Evolutionary conservation across 768 basidiomycete genomes (phyloP), one percentile per base, ranked within the genome.

Genomic region (Tricholoma sp.): DNA sequence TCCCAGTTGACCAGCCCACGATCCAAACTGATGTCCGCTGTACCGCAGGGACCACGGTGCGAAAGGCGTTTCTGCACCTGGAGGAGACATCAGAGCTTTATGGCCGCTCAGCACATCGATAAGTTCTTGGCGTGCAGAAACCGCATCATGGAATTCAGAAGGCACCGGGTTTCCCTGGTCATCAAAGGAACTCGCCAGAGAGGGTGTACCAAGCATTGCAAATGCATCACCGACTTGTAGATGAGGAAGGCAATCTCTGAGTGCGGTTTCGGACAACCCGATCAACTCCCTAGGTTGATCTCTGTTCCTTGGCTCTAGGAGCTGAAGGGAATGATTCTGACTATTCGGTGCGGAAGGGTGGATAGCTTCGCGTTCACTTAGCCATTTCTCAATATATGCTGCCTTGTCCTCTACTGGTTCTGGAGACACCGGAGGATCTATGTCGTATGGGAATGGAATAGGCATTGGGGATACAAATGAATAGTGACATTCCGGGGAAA

Each of bases 1-100:
- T 11, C 97, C 97, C 4, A 99, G 78, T 67, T 98, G 97, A 24
- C 94, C 94, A 0, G 97, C 95, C 86, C 89, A 98, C 2, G 66
- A 72, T 0, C 93, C 92, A 64, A 94, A 94, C 63, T 94, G 91
- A 65, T 93, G 91, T 0, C 94, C 95, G 59, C 89, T 92, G 67
- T 98, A 98, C 13, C 94, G 79, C 31, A 94, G 77, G 4, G 90
- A 86, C 91, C 93, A 98, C 0, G 96, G 88, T 3, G 84, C 83
- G 62, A 88, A 88, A 1, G 67, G 60, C 0, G 59, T 50, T 7
- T 54, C 41, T 11, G 55, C 57, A 1, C 59, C 55, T 29, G 50
- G 55, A 5, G 62, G 62, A 31, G 73, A 79, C 76, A 88, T 82
- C 39, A 96, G 78, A 6, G 85, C 80, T 11, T 81, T 82, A 59